Conservation (phyloP, 257 asterid genomes). For the Oldenlandia corymbosa region DNA sequence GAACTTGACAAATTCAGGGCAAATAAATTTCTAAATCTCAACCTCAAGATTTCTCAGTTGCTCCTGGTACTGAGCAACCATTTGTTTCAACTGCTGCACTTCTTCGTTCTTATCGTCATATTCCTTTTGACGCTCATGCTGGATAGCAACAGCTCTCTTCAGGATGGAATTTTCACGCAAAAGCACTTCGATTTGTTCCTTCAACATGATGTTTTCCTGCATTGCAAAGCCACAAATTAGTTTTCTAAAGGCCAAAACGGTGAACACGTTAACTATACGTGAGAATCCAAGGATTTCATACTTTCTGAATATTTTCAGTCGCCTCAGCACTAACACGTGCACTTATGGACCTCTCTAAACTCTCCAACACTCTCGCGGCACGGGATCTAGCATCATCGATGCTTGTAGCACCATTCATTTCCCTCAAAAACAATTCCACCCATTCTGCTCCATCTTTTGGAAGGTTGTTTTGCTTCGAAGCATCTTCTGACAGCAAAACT, state of each 20-base stretch:
- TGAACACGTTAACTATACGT: background rate
- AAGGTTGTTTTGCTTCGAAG: conserved; percentile 30
- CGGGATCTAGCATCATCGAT: conserved; percentile 70
- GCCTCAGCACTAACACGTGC: conserved; percentile 37
- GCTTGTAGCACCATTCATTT: conserved; percentile 66
- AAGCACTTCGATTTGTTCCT: conserved; percentile 57
- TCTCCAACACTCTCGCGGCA: conserved; percentile 52
- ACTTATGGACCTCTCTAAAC: conserved; percentile 61
- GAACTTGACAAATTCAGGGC: background rate
- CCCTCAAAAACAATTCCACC: conserved; percentile 69
- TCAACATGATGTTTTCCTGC: conserved; percentile 64
- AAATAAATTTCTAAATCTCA: conserved; percentile 4
- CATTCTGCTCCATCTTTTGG: conserved; percentile 72
- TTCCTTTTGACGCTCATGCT: conserved; percentile 80
- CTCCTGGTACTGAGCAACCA: conserved; percentile 62
- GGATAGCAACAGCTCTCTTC: conserved; percentile 75
- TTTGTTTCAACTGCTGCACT: conserved; percentile 63
- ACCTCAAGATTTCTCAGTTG: conserved; percentile 76
- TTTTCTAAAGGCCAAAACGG: background rate
- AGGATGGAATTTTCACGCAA: conserved; percentile 57
- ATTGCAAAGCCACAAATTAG: conserved; percentile 1
- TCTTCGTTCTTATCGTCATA: conserved; percentile 56
- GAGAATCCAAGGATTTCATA: too few relatives aligned
- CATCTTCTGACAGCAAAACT: conserved; percentile 28
- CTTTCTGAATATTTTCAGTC: conserved; percentile 56